Conservation (phyloP, 805 yeast genomes). For the Candida ovalis region DNA sequence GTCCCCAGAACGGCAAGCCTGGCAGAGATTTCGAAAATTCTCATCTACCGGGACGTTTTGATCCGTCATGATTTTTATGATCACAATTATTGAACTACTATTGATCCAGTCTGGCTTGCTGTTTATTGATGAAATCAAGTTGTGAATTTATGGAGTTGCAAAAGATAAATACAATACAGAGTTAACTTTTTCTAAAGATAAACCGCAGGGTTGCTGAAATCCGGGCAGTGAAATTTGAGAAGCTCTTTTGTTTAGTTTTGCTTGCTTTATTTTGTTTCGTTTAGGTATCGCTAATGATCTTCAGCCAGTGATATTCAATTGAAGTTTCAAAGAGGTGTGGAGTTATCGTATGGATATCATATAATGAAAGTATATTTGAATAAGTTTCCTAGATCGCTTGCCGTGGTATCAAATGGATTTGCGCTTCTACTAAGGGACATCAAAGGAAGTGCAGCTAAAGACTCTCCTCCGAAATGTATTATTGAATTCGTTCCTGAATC, state of each 20-base stretch:
- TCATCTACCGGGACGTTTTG: slow-evolving; percentile 9
- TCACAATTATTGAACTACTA: not conserved
- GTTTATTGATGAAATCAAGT: not conserved
- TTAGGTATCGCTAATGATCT: not conserved
- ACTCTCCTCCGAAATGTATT: slow-evolving; percentile 34
- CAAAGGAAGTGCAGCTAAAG: slow-evolving; percentile 24
- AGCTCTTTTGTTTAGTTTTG: not conserved
- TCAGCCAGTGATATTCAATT: no score
- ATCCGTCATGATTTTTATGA: not conserved
- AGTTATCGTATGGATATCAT: no score
- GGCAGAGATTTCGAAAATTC: slow-evolving; percentile 46
- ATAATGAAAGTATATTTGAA: slow-evolving; percentile 61
- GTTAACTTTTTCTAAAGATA: no score
- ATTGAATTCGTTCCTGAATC: slow-evolving; percentile 51
- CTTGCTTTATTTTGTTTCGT: not conserved
- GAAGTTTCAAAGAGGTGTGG: not conserved
- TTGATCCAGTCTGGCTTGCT: no score
- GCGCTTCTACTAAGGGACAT: slow-evolving; percentile 58
- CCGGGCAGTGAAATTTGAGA: not conserved
- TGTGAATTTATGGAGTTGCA: no score
- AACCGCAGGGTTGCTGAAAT: not conserved
- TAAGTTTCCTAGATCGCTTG: slow-evolving; percentile 63
- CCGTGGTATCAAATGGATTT: slow-evolving; percentile 54
- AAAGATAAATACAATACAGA: no score
- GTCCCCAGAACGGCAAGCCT: slow-evolving; percentile 71